Conservation (phyloP, 83 land plant genomes). For the Picea mariana region DNA sequence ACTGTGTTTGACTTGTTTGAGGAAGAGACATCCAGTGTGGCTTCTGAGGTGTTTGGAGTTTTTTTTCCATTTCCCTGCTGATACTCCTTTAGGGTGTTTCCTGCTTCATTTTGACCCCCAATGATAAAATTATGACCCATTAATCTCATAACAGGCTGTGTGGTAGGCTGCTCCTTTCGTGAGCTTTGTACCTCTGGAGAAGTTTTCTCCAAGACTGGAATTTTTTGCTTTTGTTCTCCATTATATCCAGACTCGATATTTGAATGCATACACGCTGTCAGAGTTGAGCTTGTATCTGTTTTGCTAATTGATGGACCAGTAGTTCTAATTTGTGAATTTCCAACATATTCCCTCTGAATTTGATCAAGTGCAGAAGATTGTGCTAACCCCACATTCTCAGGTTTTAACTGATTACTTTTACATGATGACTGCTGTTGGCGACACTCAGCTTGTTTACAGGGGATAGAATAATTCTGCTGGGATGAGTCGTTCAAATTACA, state of each 20-base stretch:
- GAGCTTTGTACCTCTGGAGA: background rate
- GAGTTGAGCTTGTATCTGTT: background rate
- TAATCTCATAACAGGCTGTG: background rate
- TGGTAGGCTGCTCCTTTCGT: background rate
- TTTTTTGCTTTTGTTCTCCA: background rate
- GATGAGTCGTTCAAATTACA: background rate
- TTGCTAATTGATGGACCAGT: background rate
- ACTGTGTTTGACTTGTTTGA: background rate
- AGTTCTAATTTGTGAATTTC: background rate
- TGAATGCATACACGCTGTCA: background rate
- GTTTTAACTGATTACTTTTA: background rate
- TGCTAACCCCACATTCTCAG: background rate
- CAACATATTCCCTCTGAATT: background rate
- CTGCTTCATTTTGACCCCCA: background rate
- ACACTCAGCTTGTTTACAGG: background rate
- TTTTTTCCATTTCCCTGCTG: background rate
- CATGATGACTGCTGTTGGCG: background rate
- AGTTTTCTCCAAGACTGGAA: background rate
- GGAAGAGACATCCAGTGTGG: background rate
- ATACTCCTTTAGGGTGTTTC: background rate
- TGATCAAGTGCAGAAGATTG: background rate
- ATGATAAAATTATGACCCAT: slow-evolving; percentile 5
- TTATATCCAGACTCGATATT: background rate
- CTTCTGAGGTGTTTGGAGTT: background rate
- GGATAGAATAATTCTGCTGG: background rate